Evolutionary conservation across 2,329 filamentous ascomycete genomes (phyloP), one percentile per base, ranked within the genome.

Genomic region (Botrytis paeoniae): DNA sequence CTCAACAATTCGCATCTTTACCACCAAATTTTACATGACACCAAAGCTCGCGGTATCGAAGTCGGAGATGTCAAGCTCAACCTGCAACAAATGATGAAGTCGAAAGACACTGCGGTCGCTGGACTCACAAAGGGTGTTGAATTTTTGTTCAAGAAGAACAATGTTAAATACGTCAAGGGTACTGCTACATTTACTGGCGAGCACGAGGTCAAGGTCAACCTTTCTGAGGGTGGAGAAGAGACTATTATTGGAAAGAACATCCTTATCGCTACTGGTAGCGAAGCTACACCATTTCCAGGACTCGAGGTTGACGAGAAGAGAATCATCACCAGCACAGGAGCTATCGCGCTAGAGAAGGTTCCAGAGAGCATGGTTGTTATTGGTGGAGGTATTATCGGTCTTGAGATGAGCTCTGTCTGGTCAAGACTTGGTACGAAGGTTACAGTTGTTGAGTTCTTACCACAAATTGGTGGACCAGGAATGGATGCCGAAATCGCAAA

Each of bases 1-100:
- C 93, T 99, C 84, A 99, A 98, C 91, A 98, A 98, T 89, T 98
- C 96, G 80, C 94, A 98, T 84, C 89, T 98, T 75, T 98, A 98
- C 88, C 95, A 98, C 87, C 92, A 95, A 85, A 92, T 98, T 81
- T 89, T 97, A 75, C 95, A 99, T 86, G 96, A 99, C 87, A 95
- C 94, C 78, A 97, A 98, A 86, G 90, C 93, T 85, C 94, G 96
- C 83, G 96, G 96, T 82, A 99, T 99, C 83, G 95, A 98, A 82
- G 96, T 99, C 79, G 92, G 93, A 82, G 94, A 97, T 85, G 95
- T 99, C 81, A 97, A 97, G 85, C 91, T 99, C 82, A 98, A 99
- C 88, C 89, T 99, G 63, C 85, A 87, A 80, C 91, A 96, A 83
- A 94, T 99, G 90, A 98, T 99, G 95, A 97, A 98, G 87, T 95